phyloP scores from a whole-genome alignment of 495 filamentous ascomycete species.

The Viridothelium virens region DNA sequence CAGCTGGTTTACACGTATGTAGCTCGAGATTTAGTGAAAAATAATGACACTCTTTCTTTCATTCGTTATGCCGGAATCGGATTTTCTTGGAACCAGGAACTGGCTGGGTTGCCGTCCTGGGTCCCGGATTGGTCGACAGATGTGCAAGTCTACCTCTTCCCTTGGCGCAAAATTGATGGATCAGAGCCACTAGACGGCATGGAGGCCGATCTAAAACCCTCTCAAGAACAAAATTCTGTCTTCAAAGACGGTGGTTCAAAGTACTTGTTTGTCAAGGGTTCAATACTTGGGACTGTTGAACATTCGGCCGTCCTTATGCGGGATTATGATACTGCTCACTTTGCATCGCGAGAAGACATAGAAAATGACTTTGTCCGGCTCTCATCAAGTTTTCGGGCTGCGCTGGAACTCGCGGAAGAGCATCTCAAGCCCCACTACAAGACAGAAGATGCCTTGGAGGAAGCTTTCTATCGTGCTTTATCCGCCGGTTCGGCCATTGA shows the following conservation, averaged over 20 bases:
- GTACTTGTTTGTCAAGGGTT: neutral
- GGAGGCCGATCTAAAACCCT: neutral
- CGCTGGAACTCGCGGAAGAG: neutral
- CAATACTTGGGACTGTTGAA: neutral
- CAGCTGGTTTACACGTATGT: neutral
- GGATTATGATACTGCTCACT: neutral
- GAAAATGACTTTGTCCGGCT: neutral
- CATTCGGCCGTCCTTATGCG: neutral
- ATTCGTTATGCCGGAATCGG: slow-evolving; percentile 4
- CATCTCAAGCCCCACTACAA: neutral
- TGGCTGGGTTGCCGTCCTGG: neutral
- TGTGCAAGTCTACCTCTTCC: neutral
- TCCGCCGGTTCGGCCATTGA: neutral
- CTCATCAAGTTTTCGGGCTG: neutral
- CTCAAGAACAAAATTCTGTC: neutral
- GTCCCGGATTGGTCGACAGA: neutral
- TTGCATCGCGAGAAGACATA: neutral
- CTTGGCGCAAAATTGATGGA: neutral
- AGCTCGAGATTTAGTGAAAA: neutral
- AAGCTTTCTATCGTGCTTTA: neutral
- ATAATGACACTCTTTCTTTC: neutral
- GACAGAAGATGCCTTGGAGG: neutral
- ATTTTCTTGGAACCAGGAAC: neutral
- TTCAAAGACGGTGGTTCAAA: neutral
- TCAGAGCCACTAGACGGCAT: neutral